Percentiles rank a stretch among this genome's conserved stretches.
These are phyloP conservation scores for Leptodontidium sp. DNA, from an alignment of 2,329 filamentous ascomycete genomes.

Conservation along the genomic window DNA sequence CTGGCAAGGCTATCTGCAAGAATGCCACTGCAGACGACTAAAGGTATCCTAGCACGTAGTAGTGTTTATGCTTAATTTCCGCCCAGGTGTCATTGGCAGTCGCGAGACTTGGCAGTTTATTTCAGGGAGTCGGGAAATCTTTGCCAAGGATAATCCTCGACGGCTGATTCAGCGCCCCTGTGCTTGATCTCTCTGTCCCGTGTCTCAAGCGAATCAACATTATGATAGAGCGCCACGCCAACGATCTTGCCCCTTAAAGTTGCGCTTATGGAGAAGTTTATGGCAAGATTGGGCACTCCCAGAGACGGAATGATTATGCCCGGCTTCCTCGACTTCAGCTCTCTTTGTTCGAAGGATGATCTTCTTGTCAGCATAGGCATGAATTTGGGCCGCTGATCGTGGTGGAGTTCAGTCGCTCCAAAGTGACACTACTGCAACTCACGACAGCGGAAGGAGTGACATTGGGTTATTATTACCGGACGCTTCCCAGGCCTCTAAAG, in stretches of 20 bases:
- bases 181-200: background rate
- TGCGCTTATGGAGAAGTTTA: background rate
- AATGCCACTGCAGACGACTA: background rate
- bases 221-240: background rate
- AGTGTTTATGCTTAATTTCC: slow-evolving; percentile 25
- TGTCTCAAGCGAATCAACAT: slow-evolving; percentile 13
- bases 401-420: background rate
- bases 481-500: background rate
- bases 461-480: slow-evolving; percentile 1
- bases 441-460: background rate
- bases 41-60: background rate
- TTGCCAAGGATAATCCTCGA: slow-evolving; percentile 19
- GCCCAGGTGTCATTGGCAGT: slow-evolving; percentile 11
- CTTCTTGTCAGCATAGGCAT: slow-evolving; percentile 1
- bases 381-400: slow-evolving; percentile 6
- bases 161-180: background rate
- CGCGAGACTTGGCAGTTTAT: slow-evolving; percentile 13
- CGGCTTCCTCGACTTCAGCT: slow-evolving; percentile 5
- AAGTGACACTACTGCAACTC: background rate
- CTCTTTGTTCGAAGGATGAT: background rate
- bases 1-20: background rate
- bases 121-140: background rate
- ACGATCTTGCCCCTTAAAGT: background rate
- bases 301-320: slow-evolving; percentile 14
- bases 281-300: slow-evolving; percentile 5